Base-by-base conservation (phyloP, 1,139 yeast species). In the Taphrina pruni region DNA sequence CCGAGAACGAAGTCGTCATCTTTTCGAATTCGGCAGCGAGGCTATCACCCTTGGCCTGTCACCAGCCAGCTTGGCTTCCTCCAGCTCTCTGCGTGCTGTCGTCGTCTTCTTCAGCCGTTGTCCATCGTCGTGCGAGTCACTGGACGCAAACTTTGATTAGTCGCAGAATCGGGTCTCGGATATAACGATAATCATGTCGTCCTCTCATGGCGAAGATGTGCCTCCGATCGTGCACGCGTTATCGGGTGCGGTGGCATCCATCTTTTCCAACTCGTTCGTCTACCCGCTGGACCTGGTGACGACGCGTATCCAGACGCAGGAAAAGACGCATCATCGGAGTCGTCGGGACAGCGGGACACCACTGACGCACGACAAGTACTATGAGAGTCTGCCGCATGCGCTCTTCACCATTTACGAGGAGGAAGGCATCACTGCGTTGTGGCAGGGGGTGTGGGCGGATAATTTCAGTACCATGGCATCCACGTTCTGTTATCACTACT, bases 161-260 rank as follows among this genome's bases (percentile, higher is more conserved):
- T 26, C 2, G 32, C 4, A 26, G 32, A 26, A 4, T 26, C 32
- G 32, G 4, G 2, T 26, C 4, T 26, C 32, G 32, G 4, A 26
- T 26, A 26, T 26, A 26, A 26, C 32, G 32, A 26, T 26, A 26
- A 26, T 45, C 48, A 50, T 21, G 36, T 12, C 17, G 54, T 43
- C 62, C 21, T 26, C 54, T 20, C 58, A 54, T 4, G 65, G 54
- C 14, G 69, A 65, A 17, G 48, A 65, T 1, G 75, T 80, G 54
- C 79, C 82, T 32, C 82, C 83, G 9, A 80, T 83, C 82, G 95
- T 90, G 73, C 87, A 88, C 76, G 97, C 97, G 0, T 84, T 90
- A 20, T 87, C 91, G 64, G 97, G 97, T 0, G 92, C 96, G 0
- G 83, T 88, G 69, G 96, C 96, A 6, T 90, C 96, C 6, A 88